phyloP scores from a whole-genome alignment of 2,329 filamentous ascomycete genomes.

The Diaporthe nobilis region DNA sequence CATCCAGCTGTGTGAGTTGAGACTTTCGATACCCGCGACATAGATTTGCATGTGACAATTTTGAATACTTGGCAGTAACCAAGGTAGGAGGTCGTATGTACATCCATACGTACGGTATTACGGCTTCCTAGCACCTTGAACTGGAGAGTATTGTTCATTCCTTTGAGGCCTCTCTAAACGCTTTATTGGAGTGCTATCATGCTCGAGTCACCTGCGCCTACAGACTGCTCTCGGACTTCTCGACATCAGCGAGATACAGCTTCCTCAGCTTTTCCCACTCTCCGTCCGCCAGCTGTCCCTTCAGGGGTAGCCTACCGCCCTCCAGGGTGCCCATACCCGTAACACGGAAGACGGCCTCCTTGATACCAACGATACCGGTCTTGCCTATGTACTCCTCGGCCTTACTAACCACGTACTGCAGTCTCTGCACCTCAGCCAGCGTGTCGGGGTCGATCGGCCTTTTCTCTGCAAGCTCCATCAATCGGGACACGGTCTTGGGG shows the following conservation, averaged over 20 bases:
- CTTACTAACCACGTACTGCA: constrained; percentile 74
- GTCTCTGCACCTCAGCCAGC: constrained; percentile 65
- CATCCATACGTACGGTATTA: neutral
- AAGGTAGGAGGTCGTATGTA: neutral
- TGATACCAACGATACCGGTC: constrained; percentile 74
- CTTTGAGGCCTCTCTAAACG: neutral
- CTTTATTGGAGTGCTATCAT: neutral
- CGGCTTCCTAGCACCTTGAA: neutral
- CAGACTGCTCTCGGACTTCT: constrained; percentile 45
- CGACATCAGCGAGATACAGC: constrained; percentile 52
- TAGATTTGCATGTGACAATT: neutral
- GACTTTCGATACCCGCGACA: neutral
- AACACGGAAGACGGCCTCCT: constrained; percentile 71
- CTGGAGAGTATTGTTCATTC: neutral
- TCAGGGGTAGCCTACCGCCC: constrained; percentile 71
- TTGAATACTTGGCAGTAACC: neutral
- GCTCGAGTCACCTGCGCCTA: neutral
- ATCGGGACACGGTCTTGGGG: constrained; percentile 71
- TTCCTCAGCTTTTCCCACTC: constrained; percentile 66
- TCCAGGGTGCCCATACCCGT: constrained; percentile 70
- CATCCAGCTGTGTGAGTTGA: neutral
- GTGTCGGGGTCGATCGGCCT: constrained; percentile 48
- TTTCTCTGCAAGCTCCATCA: constrained; percentile 64
- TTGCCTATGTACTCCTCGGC: constrained; percentile 74
- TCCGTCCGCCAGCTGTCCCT: constrained; percentile 67